Evolutionary conservation across 2,329 filamentous ascomycete species (phyloP).

Genomic region (Phyllosticta citriasiana): DNA sequence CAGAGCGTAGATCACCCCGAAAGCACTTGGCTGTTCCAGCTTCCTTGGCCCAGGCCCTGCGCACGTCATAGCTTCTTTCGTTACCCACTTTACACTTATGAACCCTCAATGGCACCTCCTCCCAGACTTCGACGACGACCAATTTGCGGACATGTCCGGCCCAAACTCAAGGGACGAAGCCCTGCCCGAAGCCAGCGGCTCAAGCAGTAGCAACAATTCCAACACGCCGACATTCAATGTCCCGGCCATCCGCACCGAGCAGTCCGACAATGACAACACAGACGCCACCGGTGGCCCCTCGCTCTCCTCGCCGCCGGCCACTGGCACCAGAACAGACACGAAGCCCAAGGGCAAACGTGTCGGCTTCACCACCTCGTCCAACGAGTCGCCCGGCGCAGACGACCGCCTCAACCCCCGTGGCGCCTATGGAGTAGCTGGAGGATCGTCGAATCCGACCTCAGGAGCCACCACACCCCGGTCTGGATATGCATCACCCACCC

Average conservation of each 20-base stretch:
- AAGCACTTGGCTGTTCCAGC: not conserved
- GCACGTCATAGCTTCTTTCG: constrained; percentile 9
- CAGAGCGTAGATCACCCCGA: constrained; percentile 3
- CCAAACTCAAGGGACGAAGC: constrained; percentile 1
- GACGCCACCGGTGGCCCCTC: constrained; percentile 1
- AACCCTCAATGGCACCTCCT: constrained; percentile 10
- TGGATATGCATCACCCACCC: constrained; percentile 4
- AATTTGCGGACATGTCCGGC: constrained; percentile 9
- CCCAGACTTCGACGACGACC: constrained; percentile 7
- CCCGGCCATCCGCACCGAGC: not conserved
- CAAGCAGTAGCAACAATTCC: not conserved
- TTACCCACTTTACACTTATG: constrained; percentile 10
- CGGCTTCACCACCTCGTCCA: constrained; percentile 8
- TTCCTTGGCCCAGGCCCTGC: not conserved
- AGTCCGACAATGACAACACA: constrained; percentile 5
- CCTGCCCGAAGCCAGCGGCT: not conserved
- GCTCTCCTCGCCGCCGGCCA: not conserved
- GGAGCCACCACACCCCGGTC: constrained; percentile 4
- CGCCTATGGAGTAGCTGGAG: not conserved
- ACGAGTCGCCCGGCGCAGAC: not conserved
- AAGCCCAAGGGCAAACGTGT: constrained; percentile 7
- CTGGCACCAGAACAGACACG: not conserved
- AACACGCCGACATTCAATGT: not conserved
- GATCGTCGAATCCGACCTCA: constrained; percentile 5
- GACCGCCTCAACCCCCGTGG: not conserved